phyloP scores from a whole-genome alignment of 805 yeast genomes.

The Wickerhamiella azymoides region DNA sequence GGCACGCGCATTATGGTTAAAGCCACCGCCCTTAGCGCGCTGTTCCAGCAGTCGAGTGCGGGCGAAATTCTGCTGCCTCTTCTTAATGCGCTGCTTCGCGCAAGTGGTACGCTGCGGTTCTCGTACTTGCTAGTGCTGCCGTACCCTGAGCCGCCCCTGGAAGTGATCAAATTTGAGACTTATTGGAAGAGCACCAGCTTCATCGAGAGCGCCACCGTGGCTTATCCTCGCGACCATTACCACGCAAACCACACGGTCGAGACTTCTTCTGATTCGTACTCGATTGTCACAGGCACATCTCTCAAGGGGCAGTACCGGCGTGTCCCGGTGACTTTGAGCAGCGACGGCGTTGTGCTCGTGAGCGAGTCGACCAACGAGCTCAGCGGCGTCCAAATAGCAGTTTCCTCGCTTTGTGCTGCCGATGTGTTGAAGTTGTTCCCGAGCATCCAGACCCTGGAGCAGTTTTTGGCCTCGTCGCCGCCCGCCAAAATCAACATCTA shows the following conservation, averaged over 20 bases:
- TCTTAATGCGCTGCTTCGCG: constrained; percentile 65
- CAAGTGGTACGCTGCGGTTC: constrained; percentile 68
- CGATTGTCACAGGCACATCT: constrained; percentile 71
- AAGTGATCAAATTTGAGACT: constrained; percentile 84
- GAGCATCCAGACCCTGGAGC: constrained; percentile 17
- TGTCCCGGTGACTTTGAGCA: constrained; percentile 52
- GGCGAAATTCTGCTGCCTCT: constrained; percentile 45
- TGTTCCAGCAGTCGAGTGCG: constrained; percentile 28
- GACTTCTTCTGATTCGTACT: constrained; percentile 31
- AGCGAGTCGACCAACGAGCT: constrained; percentile 48
- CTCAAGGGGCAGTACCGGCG: constrained; percentile 67
- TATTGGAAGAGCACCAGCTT: constrained; percentile 88
- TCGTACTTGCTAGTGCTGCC: constrained; percentile 77
- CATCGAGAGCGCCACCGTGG: constrained; percentile 18
- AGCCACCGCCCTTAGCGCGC: constrained; percentile 57
- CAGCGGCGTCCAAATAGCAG: constrained; percentile 47
- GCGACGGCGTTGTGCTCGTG: constrained; percentile 77
- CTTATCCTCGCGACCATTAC: constrained; percentile 9
- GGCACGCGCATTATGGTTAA: constrained; percentile 89
- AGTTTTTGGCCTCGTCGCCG: constrained; percentile 30
- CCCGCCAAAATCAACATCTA: constrained; percentile 18
- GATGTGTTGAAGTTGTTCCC: constrained; percentile 17
- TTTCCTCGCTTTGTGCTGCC: constrained; percentile 18
- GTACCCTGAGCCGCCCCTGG: constrained; percentile 70
- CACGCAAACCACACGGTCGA: constrained; percentile 10